These are phyloP conservation scores for Epichloe festucae DNA, from an alignment of 2,329 filamentous ascomycete genomes.

Conservation along the genomic window DNA sequence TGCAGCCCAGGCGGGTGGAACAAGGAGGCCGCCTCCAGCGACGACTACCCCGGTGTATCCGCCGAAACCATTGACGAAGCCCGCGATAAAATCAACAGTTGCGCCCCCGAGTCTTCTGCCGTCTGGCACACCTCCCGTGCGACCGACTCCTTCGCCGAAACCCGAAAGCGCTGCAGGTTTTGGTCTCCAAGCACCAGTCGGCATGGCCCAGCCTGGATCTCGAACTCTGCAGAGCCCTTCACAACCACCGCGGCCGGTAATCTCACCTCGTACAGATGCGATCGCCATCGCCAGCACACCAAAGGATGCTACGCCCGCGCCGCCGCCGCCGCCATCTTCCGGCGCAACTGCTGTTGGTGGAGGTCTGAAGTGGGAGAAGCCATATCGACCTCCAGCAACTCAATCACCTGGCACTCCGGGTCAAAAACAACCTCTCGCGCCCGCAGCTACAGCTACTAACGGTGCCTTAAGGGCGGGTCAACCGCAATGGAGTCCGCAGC, in stretches of 20 bases:
- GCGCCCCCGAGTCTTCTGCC: slow-evolving; percentile 18
- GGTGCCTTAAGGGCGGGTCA: background rate
- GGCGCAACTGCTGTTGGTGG: background rate
- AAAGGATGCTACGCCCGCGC: slow-evolving; percentile 13
- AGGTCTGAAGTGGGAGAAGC: slow-evolving; percentile 28
- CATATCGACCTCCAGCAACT: slow-evolving; percentile 23
- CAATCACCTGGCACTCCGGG: slow-evolving; percentile 7
- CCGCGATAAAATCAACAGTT: slow-evolving; percentile 13
- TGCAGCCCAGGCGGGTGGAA: slow-evolving; percentile 5
- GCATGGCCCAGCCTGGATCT: slow-evolving; percentile 18
- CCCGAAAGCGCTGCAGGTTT: slow-evolving; percentile 16
- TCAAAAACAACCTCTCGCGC: slow-evolving; percentile 8
- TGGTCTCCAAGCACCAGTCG: slow-evolving; percentile 25
- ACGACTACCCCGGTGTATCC: slow-evolving; percentile 23
- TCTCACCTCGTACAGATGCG: slow-evolving; percentile 22
- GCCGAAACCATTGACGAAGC: slow-evolving; percentile 18
- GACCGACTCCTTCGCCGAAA: slow-evolving; percentile 18
- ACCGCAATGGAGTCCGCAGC: slow-evolving; percentile 6
- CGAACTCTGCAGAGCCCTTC: slow-evolving; percentile 19
- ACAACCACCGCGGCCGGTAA: slow-evolving; percentile 18
- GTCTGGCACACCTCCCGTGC: slow-evolving; percentile 15
- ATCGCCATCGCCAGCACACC: slow-evolving; percentile 13
- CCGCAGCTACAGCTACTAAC: background rate
- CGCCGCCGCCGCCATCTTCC: background rate
- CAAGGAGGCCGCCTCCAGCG: slow-evolving; percentile 15